Percentiles rank a stretch among this genome's conserved stretches.
phyloP scores from a whole-genome alignment of 129 eudicot species.

The Cynara cardunculus region DNA sequence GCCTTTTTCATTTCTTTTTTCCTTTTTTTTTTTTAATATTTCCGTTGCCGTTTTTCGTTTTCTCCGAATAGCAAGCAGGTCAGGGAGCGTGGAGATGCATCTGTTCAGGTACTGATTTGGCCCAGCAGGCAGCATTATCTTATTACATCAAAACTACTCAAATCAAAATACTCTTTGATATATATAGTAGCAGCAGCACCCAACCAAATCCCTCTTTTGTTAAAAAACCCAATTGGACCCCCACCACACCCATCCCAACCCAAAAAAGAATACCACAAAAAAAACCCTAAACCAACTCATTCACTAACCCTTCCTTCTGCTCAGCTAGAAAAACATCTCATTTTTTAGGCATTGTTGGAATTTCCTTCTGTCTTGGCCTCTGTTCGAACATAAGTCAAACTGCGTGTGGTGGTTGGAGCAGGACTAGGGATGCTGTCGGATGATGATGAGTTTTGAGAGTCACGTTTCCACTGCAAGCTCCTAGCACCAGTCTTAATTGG shows the following conservation, averaged over 20 bases:
- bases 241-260: background rate
- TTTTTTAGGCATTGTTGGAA: slow-evolving; percentile 30
- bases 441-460: slow-evolving; percentile 27
- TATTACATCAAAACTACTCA: slow-evolving; percentile 18
- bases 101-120: slow-evolving; percentile 13
- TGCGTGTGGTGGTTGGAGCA: slow-evolving; percentile 41
- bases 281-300: slow-evolving; percentile 11
- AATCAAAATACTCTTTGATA: slow-evolving; percentile 8
- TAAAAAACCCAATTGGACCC: slow-evolving; percentile 12
- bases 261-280: slow-evolving; percentile 14
- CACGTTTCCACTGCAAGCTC: slow-evolving; percentile 96
- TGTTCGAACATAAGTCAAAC: slow-evolving; percentile 69
- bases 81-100: background rate
- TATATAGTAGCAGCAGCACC: background rate
- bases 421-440: slow-evolving; percentile 25
- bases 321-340: slow-evolving; percentile 18
- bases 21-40: background rate
- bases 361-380: slow-evolving; percentile 51
- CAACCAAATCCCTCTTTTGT: slow-evolving; percentile 7
- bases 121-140: slow-evolving; percentile 10
- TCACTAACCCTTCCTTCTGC: background rate
- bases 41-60: background rate
- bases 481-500: slow-evolving; percentile 71
- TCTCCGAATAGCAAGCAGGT: background rate
- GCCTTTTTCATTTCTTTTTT: background rate